Conservation (phyloP, 176 grass and related monocot species). For the barley (Hordeum vulgare) region DNA sequence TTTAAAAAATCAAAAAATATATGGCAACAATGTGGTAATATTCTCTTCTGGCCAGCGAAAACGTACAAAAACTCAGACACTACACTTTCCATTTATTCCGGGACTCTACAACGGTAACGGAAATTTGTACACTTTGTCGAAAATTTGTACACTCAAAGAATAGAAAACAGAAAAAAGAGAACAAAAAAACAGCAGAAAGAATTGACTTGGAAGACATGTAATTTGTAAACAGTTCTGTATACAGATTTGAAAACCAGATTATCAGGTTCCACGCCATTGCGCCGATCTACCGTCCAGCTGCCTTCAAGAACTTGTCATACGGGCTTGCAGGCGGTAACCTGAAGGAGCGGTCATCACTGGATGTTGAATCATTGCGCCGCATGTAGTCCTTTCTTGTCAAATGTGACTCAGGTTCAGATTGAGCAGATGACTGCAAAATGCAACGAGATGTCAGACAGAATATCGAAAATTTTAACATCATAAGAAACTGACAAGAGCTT, state of each 20-base stretch:
- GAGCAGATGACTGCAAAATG: slow-evolving; percentile 44
- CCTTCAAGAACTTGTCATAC: slow-evolving; percentile 95
- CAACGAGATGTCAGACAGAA: slow-evolving; percentile 8
- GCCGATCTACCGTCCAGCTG: slow-evolving; percentile 65
- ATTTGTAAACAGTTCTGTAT: neutral
- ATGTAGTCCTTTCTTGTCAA: slow-evolving; percentile 37
- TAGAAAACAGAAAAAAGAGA: neutral
- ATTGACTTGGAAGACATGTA: neutral
- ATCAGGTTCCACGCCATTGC: neutral
- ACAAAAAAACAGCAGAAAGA: neutral
- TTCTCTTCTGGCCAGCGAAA: neutral
- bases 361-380: slow-evolving; percentile 43
- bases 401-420: slow-evolving; percentile 24
- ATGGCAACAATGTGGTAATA: neutral
- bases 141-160: slow-evolving; percentile 32
- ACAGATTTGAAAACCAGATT: neutral
- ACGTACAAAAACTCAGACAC: neutral
- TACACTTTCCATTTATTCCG: slow-evolving; percentile 1
- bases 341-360: slow-evolving; percentile 69
- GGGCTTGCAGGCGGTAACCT: slow-evolving; percentile 85
- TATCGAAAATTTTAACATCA: neutral
- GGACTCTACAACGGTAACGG: neutral
- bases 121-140: slow-evolving; percentile 41
- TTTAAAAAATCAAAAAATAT: neutral
- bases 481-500: neutral